Conservation (phyloP, 768 basidiomycete genomes). For the Tylopilus rubrobrunneus region DNA sequence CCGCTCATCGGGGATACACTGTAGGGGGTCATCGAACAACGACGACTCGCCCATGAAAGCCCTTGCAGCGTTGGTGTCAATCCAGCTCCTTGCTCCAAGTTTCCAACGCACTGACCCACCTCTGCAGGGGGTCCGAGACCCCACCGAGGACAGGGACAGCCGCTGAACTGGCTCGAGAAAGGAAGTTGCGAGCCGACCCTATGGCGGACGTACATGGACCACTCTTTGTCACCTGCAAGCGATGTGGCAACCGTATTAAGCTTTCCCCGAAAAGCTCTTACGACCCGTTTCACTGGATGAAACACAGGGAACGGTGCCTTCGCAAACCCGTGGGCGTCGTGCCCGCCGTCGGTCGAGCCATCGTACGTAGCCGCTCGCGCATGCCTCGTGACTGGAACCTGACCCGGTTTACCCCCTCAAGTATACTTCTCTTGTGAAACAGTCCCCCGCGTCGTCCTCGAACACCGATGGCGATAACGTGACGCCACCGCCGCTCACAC, state of each 20-base stretch:
- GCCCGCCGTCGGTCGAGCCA: constrained; percentile 14
- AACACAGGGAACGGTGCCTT: constrained; percentile 58
- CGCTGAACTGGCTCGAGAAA: constrained; percentile 48
- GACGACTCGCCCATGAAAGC: constrained; percentile 17
- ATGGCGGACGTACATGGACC: constrained; percentile 50
- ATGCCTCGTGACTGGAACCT: background rate
- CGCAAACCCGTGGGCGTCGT: constrained; percentile 36
- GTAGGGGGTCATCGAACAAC: constrained; percentile 26
- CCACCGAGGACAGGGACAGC: constrained; percentile 30
- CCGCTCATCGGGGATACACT: constrained; percentile 21
- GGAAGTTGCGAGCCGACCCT: constrained; percentile 48
- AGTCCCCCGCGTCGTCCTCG: constrained; percentile 27
- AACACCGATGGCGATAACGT: constrained; percentile 29
- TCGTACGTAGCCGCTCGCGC: constrained; percentile 13
- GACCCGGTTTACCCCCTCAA: constrained; percentile 4
- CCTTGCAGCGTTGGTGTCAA: constrained; percentile 19
- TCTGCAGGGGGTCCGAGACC: constrained; percentile 21
- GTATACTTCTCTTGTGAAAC: constrained; percentile 19
- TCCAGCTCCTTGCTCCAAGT: background rate
- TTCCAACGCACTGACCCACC: constrained; percentile 8
- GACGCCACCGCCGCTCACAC: constrained; percentile 35
- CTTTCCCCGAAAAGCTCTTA: constrained; percentile 64
- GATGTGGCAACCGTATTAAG: constrained; percentile 56
- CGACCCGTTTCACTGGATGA: constrained; percentile 65
- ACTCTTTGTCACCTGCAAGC: constrained; percentile 49